These are phyloP conservation scores for Terana coerulea DNA, from an alignment of 768 basidiomycete species.

Conservation along the genomic window DNA sequence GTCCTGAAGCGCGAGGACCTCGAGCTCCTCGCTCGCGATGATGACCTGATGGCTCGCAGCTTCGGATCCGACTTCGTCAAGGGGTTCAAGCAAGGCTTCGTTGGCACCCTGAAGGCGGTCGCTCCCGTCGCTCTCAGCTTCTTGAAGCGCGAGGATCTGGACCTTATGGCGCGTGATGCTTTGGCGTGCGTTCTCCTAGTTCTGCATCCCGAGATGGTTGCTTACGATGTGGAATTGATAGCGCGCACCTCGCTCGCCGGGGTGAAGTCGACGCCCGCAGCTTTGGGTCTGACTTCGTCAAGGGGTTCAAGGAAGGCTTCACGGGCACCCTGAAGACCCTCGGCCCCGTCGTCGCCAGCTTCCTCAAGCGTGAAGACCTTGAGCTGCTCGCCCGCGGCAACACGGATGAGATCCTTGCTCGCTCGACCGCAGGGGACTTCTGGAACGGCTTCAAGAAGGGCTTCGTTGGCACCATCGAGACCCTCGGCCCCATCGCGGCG, in stretches of 20 bases:
- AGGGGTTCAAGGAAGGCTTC: conserved; percentile 8
- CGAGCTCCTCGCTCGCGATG: neutral
- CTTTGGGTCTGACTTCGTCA: conserved; percentile 4
- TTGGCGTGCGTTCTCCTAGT: neutral
- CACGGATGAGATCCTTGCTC: neutral
- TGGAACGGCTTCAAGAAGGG: conserved; percentile 8
- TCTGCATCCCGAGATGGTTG: neutral
- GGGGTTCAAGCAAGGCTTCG: conserved; percentile 7
- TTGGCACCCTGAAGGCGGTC: conserved; percentile 1
- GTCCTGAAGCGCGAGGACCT: conserved; percentile 1
- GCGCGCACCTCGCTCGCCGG: too few species aligned
- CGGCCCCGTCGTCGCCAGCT: neutral
- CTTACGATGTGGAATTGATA: neutral
- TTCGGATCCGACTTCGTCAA: conserved; percentile 4
- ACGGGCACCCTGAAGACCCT: conserved; percentile 2
- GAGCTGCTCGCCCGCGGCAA: neutral
- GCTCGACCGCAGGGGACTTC: neutral
- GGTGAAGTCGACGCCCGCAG: neutral
- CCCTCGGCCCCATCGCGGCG: neutral
- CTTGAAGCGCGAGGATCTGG: conserved; percentile 4
- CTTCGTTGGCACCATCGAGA: conserved; percentile 4
- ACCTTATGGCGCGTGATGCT: neutral
- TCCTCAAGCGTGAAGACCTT: neutral
- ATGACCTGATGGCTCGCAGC: neutral
- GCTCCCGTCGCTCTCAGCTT: neutral